phyloP scores from a whole-genome alignment of 495 filamentous ascomycete genomes.

The Trypethelium eluteriae region DNA sequence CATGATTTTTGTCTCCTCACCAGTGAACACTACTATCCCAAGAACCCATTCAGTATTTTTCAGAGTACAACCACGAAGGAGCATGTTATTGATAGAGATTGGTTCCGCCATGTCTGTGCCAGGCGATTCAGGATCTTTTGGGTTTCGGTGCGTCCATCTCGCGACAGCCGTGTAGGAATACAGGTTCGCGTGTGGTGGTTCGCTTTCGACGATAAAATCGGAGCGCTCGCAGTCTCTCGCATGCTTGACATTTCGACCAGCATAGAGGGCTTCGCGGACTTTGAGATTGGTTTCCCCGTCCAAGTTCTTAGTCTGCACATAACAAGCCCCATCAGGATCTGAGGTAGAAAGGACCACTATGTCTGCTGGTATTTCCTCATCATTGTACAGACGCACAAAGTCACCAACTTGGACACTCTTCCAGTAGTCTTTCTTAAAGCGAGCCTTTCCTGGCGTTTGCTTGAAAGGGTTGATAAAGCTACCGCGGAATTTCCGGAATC shows the following conservation, averaged over 20 bases:
- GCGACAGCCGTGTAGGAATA: conserved; percentile 88
- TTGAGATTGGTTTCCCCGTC: conserved; percentile 98
- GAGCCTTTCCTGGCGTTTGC: conserved; percentile 52
- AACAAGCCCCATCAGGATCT: conserved; percentile 89
- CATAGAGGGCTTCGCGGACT: conserved; percentile 82
- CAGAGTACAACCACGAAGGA: conserved; percentile 86
- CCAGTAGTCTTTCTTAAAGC: conserved; percentile 90
- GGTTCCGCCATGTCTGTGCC: conserved; percentile 80
- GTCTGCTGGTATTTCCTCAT: conserved; percentile 92
- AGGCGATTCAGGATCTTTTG: conserved; percentile 49
- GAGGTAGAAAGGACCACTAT: conserved; percentile 93
- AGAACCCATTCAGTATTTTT: conserved; percentile 96
- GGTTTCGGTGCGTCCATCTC: conserved; percentile 72
- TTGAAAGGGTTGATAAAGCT: conserved; percentile 58
- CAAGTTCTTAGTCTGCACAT: conserved; percentile 95
- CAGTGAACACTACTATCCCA: conserved; percentile 93
- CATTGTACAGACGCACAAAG: conserved; percentile 92
- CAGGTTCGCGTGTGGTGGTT: conserved; percentile 83
- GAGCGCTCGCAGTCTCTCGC: conserved; percentile 84
- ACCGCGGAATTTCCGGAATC: conserved; percentile 43
- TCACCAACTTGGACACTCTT: conserved; percentile 94
- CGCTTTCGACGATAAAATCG: conserved; percentile 83
- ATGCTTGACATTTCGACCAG: conserved; percentile 75
- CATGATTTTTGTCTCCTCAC: conserved; percentile 98
- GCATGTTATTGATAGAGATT: conserved; percentile 86